phyloP scores from a whole-genome alignment of 1,284 basidiomycete genomes.

The Microbotryum saponariae region DNA sequence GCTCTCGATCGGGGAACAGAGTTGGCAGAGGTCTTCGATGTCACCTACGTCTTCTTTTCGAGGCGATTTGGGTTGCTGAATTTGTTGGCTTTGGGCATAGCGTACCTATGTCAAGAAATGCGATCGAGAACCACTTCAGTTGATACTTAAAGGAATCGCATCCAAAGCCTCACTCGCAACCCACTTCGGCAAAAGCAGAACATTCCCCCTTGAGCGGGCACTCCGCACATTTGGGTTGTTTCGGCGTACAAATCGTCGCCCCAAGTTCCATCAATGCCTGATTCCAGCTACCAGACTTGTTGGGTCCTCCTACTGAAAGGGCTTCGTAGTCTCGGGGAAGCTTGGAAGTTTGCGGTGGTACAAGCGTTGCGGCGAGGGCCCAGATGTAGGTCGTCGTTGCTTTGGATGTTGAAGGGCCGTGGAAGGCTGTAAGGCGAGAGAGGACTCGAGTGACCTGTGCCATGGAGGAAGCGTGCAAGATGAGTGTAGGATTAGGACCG shows the following conservation, averaged over 20 bases:
- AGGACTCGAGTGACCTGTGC: conserved; percentile 55
- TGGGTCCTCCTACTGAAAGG: conserved; percentile 9
- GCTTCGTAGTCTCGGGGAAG: background rate
- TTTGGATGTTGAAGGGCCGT: conserved; percentile 72
- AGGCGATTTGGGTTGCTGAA: conserved; percentile 22
- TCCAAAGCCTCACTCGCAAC: conserved; percentile 13
- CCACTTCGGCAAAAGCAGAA: conserved; percentile 52
- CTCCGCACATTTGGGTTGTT: conserved; percentile 59
- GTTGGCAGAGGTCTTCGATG: conserved; percentile 64
- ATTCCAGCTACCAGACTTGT: conserved; percentile 26
- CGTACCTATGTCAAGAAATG: conserved; percentile 10
- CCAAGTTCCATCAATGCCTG: conserved; percentile 51
- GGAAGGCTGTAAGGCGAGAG: conserved; percentile 68
- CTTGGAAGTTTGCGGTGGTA: conserved; percentile 39
- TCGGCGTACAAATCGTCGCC: conserved; percentile 79
- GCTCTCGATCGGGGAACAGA: conserved; percentile 60
- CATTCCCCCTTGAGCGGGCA: conserved; percentile 69
- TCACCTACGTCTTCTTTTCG: conserved; percentile 42
- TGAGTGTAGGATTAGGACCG: background rate
- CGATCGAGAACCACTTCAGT: background rate
- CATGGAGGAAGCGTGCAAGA: background rate
- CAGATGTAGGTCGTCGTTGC: conserved; percentile 71
- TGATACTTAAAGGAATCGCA: background rate
- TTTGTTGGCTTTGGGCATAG: conserved; percentile 7
- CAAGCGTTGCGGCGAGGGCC: conserved; percentile 63